These are phyloP conservation scores for Coemansia erecta DNA, from an alignment of 192 early-diverging fungal species.

Conservation along the genomic window DNA sequence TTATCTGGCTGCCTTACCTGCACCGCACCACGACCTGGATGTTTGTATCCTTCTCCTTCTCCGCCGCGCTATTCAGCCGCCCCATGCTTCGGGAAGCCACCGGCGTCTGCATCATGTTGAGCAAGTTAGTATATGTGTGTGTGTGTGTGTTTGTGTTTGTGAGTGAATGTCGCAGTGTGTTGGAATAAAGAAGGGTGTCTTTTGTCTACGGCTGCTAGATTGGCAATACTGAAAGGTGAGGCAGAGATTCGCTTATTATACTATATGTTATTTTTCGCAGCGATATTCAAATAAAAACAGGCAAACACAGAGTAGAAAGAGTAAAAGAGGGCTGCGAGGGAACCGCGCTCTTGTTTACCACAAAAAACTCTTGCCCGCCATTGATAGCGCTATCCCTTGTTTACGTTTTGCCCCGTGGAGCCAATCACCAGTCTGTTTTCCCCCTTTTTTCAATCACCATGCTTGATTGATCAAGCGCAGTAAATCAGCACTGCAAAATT, in stretches of 20 bases:
- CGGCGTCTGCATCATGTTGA: no score
- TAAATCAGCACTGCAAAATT: neutral
- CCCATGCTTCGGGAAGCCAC: slow-evolving; percentile 4
- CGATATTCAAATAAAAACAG: neutral
- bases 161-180: no score
- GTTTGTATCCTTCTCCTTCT: slow-evolving; percentile 64
- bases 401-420: slow-evolving; percentile 6
- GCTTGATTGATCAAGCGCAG: no score
- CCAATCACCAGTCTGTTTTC: neutral
- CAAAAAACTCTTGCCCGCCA: neutral
- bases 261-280: neutral
- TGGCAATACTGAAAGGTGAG: no score
- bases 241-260: neutral
- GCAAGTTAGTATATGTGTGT: no score
- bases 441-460: no score
- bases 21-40: slow-evolving; percentile 82
- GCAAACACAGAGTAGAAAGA: neutral
- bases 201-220: no score
- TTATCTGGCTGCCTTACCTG: slow-evolving; percentile 50
- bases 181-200: no score
- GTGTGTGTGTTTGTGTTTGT: neutral
- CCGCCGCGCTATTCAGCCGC: slow-evolving; percentile 5
- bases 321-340: neutral
- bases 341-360: neutral
- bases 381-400: neutral